Percentiles rank a stretch among this genome's conserved stretches.
Conservation (phyloP, 768 basidiomycete genomes). For the Tylopilus vinaceipallidus region DNA sequence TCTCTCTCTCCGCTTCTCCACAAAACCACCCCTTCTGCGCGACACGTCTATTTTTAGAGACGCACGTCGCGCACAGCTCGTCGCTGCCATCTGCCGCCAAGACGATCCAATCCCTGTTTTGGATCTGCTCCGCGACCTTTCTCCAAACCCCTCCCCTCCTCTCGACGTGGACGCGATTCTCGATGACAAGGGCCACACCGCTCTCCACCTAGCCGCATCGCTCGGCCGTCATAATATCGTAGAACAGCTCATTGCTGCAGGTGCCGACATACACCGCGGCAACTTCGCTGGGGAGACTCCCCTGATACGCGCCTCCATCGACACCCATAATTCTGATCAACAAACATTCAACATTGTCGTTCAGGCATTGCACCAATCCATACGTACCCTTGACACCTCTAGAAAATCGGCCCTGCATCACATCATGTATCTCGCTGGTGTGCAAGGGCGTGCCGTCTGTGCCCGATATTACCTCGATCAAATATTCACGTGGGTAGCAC, state of each 20-base stretch:
- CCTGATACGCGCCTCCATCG: slow-evolving; percentile 86
- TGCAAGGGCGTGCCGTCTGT: slow-evolving; percentile 79
- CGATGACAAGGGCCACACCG: slow-evolving; percentile 93
- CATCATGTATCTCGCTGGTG: slow-evolving; percentile 84
- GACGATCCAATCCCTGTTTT: slow-evolving; percentile 67
- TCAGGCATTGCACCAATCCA: slow-evolving; percentile 61
- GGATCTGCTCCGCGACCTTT: slow-evolving; percentile 63
- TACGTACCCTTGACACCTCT: slow-evolving; percentile 86
- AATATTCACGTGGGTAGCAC: slow-evolving; percentile 83
- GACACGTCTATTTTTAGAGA: slow-evolving; percentile 53
- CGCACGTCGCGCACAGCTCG: slow-evolving; percentile 57
- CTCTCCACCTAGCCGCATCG: slow-evolving; percentile 90
- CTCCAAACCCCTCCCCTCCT: slow-evolving; percentile 38
- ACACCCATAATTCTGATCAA: slow-evolving; percentile 80
- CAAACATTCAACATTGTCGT: slow-evolving; percentile 73
- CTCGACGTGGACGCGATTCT: slow-evolving; percentile 78
- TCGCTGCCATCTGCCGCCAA: slow-evolving; percentile 63
- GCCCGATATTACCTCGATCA: slow-evolving; percentile 92
- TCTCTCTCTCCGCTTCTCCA: slow-evolving; percentile 60
- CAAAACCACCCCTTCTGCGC: slow-evolving; percentile 56
- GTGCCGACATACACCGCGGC: slow-evolving; percentile 88
- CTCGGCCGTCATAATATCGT: slow-evolving; percentile 70
- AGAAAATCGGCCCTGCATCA: slow-evolving; percentile 90
- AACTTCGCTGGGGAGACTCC: slow-evolving; percentile 95
- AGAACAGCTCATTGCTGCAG: slow-evolving; percentile 65